These are phyloP conservation scores for Lepidium africanum DNA, from an alignment of 345 rosid species.

Conservation along the genomic window DNA sequence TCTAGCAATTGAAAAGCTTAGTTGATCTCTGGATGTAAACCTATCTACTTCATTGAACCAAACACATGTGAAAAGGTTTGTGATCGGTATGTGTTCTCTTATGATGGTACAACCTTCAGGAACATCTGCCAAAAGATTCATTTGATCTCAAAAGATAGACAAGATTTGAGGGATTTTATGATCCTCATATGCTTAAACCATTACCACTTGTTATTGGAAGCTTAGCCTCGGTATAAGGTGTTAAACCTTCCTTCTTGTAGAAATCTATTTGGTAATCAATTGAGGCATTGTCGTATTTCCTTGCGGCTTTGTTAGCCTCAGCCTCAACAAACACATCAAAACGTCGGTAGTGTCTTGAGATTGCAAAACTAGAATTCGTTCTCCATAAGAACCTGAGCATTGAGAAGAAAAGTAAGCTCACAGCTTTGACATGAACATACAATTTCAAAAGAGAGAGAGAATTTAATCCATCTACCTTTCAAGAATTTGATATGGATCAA, in stretches of 20 bases:
- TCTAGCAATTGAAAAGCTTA: conserved; percentile 81
- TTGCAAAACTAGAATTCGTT: conserved; percentile 63
- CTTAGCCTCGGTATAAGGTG: conserved; percentile 66
- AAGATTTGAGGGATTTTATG: background rate
- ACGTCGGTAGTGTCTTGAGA: conserved; percentile 76
- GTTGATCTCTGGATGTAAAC: conserved; percentile 84
- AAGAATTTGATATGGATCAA: conserved; percentile 84
- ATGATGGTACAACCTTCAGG: conserved; percentile 95
- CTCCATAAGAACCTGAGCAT: conserved; percentile 74
- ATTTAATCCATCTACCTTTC: conserved; percentile 43
- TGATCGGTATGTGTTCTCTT: conserved; percentile 71
- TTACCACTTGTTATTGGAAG: conserved; percentile 88
- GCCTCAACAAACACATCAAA: conserved; percentile 88
- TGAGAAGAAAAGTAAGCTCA: background rate
- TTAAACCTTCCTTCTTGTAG: conserved; percentile 70
- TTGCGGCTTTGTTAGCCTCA: conserved; percentile 87
- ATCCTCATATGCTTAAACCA: background rate
- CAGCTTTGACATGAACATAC: background rate
- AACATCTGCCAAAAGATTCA: conserved; percentile 53
- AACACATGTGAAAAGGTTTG: conserved; percentile 75
- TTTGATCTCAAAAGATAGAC: background rate
- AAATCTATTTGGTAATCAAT: conserved; percentile 75
- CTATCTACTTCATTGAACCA: conserved; percentile 96
- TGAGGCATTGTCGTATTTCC: conserved; percentile 71
- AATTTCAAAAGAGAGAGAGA: background rate